Base-by-base conservation (phyloP, 2,329 filamentous ascomycete species). In the Acephala macrosclerotiorum region DNA sequence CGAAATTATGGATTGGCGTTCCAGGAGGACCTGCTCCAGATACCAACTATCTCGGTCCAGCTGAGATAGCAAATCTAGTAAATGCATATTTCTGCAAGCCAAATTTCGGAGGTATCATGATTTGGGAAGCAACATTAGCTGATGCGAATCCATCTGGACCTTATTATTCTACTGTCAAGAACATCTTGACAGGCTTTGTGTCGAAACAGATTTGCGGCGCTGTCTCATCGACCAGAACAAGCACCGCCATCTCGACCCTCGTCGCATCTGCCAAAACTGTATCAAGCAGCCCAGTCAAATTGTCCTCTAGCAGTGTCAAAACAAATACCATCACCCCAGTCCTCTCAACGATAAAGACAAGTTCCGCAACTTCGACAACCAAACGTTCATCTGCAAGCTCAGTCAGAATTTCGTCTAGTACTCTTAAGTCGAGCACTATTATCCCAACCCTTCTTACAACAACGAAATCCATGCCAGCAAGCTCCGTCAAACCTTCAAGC, bases 71-170 rank as follows among this genome's bases (percentile, higher is more conserved):
- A 14, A 58, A 53, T n/a, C 38, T 73, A 9, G 61, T 68, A 26
- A 58, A 65, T 35, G 67, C 66, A 22, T 68, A 68, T 40, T 66
- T 56, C 26, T 67, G 60, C 47, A 64, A 64, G 20, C n/a, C 49
- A 11, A 67, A 69, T 29, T 71, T 73, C 47, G 72, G 68, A 33
- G 72, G 72, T 29, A 61, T 73, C 22, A 72, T 71, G 69, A 61
- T 73, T 29, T 72, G 71, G 69, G 72, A 73, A 20, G 68, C 70
- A 12, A 67, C 66, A 14, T 29, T 35, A 25, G 69, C 71, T 0
- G 61, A 67, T 11, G 58, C 64, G n/a, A 67, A 70, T 58, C n/a
- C 40, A 6, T 45, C 42, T 14, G 63, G 66, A 18, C 58, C 62
- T 14, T 64, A 67, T 38, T 59, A 64, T 26, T 18, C 42, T 18